These are phyloP conservation scores for Claviceps sp. DNA, from an alignment of 2,329 filamentous ascomycete genomes.

Conservation along the genomic window DNA sequence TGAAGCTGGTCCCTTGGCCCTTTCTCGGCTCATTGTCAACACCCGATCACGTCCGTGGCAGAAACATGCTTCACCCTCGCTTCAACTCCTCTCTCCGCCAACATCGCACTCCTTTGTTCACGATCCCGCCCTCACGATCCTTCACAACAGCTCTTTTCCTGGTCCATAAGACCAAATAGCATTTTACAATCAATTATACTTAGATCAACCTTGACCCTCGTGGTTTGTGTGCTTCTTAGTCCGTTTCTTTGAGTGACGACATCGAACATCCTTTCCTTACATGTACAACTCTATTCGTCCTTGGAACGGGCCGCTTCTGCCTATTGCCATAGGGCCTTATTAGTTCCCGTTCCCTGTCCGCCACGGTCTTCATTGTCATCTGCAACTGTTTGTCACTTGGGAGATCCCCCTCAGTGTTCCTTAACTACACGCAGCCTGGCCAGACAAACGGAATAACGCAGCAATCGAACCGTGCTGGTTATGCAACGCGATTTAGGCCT, in stretches of 20 bases:
- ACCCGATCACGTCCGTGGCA: background rate
- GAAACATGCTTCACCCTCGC: background rate
- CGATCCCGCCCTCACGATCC: background rate
- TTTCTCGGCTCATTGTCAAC: background rate
- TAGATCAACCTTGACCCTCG: background rate
- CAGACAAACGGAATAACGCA: constrained; percentile 6
- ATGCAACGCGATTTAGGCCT: background rate
- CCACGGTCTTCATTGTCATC: background rate
- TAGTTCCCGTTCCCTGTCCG: background rate
- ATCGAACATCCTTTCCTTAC: background rate
- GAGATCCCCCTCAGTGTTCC: constrained; percentile 4
- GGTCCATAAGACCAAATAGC: background rate
- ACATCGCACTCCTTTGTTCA: background rate
- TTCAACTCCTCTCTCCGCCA: background rate
- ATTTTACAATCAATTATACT: background rate
- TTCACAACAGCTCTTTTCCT: background rate
- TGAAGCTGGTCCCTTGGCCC: background rate
- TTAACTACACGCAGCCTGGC: constrained; percentile 12
- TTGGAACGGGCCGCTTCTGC: background rate
- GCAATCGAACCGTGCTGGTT: background rate
- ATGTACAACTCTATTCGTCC: background rate
- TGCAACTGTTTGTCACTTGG: background rate
- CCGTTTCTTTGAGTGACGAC: background rate
- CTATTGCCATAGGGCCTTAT: background rate
- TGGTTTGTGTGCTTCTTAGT: background rate